These are phyloP conservation scores for Trichocomaceae sp. DNA, from an alignment of 2,329 filamentous ascomycete species.

Conservation along the genomic window DNA sequence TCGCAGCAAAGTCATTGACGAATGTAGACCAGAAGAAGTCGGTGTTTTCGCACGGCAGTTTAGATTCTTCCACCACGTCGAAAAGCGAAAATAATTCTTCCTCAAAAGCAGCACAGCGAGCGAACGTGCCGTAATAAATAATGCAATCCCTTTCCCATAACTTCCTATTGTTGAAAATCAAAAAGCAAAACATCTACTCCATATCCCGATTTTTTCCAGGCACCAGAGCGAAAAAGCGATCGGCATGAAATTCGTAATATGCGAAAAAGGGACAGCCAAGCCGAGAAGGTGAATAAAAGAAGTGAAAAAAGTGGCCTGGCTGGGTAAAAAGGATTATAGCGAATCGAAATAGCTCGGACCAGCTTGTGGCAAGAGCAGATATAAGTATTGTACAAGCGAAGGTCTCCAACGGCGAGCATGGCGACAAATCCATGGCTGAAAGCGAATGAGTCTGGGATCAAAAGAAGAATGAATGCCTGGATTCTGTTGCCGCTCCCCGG, in stretches of 20 bases:
- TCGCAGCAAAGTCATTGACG: neutral
- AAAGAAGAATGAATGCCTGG: conserved; percentile 13
- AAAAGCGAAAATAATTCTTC: neutral
- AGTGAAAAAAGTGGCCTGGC: conserved; percentile 22
- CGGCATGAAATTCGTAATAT: conserved; percentile 31
- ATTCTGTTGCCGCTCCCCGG: conserved; percentile 20
- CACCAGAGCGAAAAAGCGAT: conserved; percentile 34
- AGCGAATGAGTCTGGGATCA: conserved; percentile 6
- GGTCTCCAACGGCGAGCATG: conserved; percentile 24
- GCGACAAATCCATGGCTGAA: conserved; percentile 1
- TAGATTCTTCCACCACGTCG: too few relatives aligned
- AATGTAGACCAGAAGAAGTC: neutral
- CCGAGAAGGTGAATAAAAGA: conserved; percentile 9
- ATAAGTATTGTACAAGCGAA: conserved; percentile 34
- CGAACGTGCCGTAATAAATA: conserved; percentile 16
- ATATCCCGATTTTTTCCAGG: conserved; percentile 23
- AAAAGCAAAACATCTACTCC: conserved; percentile 24
- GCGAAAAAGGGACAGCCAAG: conserved; percentile 19
- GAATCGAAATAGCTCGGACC: conserved; percentile 21
- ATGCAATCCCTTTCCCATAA: conserved; percentile 11
- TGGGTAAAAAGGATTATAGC: conserved; percentile 25
- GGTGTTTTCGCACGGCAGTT: too few relatives aligned
- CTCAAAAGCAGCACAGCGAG: conserved; percentile 34
- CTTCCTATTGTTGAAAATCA: conserved; percentile 25
- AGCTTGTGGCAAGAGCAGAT: conserved; percentile 13